These are phyloP conservation scores for Aspergillus indologenus DNA, from an alignment of 495 filamentous ascomycete species.

Conservation along the genomic window DNA sequence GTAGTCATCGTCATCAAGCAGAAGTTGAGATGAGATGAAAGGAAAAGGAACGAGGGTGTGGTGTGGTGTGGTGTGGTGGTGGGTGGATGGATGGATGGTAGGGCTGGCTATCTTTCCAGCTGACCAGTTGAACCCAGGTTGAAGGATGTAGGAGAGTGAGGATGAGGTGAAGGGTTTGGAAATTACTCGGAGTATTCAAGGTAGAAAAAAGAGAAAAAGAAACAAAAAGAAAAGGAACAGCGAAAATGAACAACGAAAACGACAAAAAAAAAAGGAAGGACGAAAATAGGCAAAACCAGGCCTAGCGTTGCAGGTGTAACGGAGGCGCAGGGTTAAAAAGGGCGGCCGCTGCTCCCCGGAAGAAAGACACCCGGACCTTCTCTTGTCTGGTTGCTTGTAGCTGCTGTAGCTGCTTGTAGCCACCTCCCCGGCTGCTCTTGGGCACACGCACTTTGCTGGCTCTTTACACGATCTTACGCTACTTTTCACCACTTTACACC, in stretches of 20 bases:
- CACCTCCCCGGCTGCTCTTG: slow-evolving; percentile 19
- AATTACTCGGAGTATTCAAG: neutral
- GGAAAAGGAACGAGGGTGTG: neutral
- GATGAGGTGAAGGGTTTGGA: neutral
- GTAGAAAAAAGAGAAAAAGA: slow-evolving; percentile 19
- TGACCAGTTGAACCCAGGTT: neutral
- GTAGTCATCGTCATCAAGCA: neutral
- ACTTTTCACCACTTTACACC: no score
- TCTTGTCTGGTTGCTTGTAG: slow-evolving; percentile 13
- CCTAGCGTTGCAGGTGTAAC: slow-evolving; percentile 17
- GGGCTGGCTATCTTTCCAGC: slow-evolving; percentile 4
- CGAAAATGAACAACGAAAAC: slow-evolving; percentile 24
- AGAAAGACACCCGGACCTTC: slow-evolving; percentile 17
- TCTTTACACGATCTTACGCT: neutral
- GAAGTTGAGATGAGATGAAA: neutral
- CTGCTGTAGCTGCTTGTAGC: slow-evolving; percentile 6
- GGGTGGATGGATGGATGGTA: neutral
- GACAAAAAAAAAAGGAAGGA: slow-evolving; percentile 25
- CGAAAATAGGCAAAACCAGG: slow-evolving; percentile 12
- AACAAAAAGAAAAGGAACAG: slow-evolving; percentile 26
- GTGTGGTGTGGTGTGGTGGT: neutral
- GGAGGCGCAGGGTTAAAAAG: slow-evolving; percentile 28
- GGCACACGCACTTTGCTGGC: slow-evolving; percentile 20
- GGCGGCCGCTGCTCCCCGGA: slow-evolving; percentile 17
- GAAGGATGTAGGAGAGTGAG: neutral